These are phyloP conservation scores for Cantharellus cinnabarinus DNA, from an alignment of 768 basidiomycete genomes.

Conservation along the genomic window DNA sequence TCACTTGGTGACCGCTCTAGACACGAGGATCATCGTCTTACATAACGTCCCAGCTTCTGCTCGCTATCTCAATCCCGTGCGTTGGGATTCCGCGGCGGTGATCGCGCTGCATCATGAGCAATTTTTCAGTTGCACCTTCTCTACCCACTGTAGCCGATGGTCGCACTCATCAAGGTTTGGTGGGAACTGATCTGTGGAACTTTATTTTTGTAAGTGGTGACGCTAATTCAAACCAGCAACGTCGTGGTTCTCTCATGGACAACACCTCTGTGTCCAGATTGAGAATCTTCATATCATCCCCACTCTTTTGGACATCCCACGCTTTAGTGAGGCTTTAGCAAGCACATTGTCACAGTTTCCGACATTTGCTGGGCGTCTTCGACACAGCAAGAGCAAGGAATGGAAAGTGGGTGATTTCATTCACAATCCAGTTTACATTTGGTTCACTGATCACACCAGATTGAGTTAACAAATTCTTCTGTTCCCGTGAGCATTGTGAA, in stretches of 20 bases:
- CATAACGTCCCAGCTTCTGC: no score
- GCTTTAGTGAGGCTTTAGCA: background rate
- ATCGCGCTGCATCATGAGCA: no score
- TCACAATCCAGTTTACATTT: background rate
- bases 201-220: background rate
- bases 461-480: background rate
- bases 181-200: background rate
- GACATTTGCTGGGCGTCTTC: background rate
- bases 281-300: background rate
- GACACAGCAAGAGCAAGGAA: no score
- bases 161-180: background rate
- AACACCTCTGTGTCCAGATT: background rate
- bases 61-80: no score
- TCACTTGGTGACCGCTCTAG: no score
- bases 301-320: background rate
- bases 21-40: no score
- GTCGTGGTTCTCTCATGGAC: background rate
- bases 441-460: background rate
- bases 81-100: no score
- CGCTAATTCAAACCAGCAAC: background rate
- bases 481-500: background rate
- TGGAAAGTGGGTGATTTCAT: background rate
- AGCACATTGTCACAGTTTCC: background rate
- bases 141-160: slow-evolving; percentile 1
- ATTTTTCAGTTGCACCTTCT: no score